phyloP scores from a whole-genome alignment of 768 basidiomycete genomes.

The Austroboletus eburneus region DNA sequence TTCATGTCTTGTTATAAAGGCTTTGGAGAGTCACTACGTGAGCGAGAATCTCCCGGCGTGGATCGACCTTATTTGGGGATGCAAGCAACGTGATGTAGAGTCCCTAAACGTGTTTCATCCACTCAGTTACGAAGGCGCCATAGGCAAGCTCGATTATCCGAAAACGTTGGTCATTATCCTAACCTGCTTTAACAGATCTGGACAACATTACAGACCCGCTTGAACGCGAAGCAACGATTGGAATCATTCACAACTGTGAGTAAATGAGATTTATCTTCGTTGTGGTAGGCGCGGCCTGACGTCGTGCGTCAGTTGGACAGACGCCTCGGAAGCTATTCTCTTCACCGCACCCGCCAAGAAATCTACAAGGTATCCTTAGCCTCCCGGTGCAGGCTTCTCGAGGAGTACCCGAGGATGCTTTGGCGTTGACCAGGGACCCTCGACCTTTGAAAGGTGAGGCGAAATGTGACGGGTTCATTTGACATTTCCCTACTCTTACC shows the following conservation, averaged over 20 bases:
- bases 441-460: conserved; percentile 53
- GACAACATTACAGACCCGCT: conserved; percentile 82
- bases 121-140: conserved; percentile 87
- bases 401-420: conserved; percentile 82
- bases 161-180: neutral
- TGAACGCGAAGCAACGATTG: conserved; percentile 88
- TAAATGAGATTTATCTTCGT: conserved; percentile 13
- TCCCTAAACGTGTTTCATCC: conserved; percentile 89
- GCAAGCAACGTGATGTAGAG: conserved; percentile 72
- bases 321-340: conserved; percentile 85
- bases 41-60: conserved; percentile 80
- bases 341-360: conserved; percentile 68
- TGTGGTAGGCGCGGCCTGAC: neutral
- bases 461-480: neutral
- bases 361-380: conserved; percentile 64
- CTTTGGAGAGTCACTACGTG: conserved; percentile 83
- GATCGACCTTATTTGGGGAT: conserved; percentile 95
- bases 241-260: conserved; percentile 91
- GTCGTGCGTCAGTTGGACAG: conserved; percentile 66
- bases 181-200: conserved; percentile 49
- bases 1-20: conserved; percentile 38
- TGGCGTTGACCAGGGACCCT: conserved; percentile 56
- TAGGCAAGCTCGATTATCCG: conserved; percentile 48
- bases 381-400: conserved; percentile 68
- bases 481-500: conserved; percentile 4